Evolutionary conservation across 129 eudicot genomes (phyloP), one percentile per base, ranked within the genome.

Genomic region (Escallonia rubra): DNA sequence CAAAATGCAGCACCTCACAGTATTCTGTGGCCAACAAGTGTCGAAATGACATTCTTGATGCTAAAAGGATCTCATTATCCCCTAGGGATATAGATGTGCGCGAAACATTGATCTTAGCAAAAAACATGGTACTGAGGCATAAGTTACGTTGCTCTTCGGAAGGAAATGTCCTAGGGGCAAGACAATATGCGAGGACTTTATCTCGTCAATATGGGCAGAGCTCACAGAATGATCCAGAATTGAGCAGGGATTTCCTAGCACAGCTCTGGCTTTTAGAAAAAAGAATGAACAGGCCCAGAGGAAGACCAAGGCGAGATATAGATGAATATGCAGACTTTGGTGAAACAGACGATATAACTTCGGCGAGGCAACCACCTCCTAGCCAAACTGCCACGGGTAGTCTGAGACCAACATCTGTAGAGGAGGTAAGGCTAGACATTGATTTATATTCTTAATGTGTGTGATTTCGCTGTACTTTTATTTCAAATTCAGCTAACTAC

Each of bases 211-310:
- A 67, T 78, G 72, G 65, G 59, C 84, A 72, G 54, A 70, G 64
- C 7, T 8, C 63, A 63, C 71, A 53, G 65, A 74, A 74, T 64
- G 84, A 83, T 13, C 80, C 93, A 34, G 66, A 60, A 41, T 69
- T 94, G 80, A 83, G 68, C 72, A 78, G 99, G 63, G 96, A 94
- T 54, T 90, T 87, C 78, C 76, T 94, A 68, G 90, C 74, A 16
- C 76, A 80, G 61, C 82, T 94, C 60, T 87, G 97, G 99, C 74
- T 72, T 49, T 80, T 79, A 60, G 97, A 94, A 71, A 80, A 34
- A 70, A 83, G 87, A 72, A 54, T 68, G 79, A 61, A 67, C 43
- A 78, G 41, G 64, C 47, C 54, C 43, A 52, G 34, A 68, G 82
- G 46, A 10, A 86, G 76, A 63, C 73, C 81, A 62, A 82, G 61